Evolutionary conservation across 352 stramenopile genomes (phyloP), one percentile per base, ranked within the genome.

Genomic region (Albugo candida): DNA sequence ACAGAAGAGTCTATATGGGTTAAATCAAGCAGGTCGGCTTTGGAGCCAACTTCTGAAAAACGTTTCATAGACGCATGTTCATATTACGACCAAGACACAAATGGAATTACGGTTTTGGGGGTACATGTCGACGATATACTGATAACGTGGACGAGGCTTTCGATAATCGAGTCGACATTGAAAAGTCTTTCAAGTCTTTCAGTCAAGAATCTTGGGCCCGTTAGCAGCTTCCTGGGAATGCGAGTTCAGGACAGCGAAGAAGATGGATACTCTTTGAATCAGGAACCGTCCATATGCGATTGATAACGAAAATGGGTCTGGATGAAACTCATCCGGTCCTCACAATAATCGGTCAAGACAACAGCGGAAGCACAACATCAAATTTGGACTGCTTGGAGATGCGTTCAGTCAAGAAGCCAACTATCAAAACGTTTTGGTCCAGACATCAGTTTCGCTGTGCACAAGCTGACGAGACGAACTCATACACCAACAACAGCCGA

Each of bases 401-500:
- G 24, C 24, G 8, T 31, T 31, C 24, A 31, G 24, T 31, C 24
- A 31, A 31, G 3, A 10, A 31, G 24, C 24, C 24, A 31, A 31
- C 24, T 3, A 43, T 58, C 5, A 42, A 45, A 34, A 59, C 14
- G 5, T 66, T 67, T 19, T 0, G 14, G 59, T 5, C 56, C 62
- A 0, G 51, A 63, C 47, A 64, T 61, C 19, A 17, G 48, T 0
- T 65, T 56, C 39, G 58, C 48, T 0, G 51, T 67, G 10, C 47
- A 67, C 18, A 13, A 36, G 13, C 55, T 46, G 14, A 59, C 53
- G 0, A 34, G 59, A 2, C 41, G 20, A 0, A 21, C 48, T 3
- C 61, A 66, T 35, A 36, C 42, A 13, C 56, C 48, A 0, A 49
- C 36, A 0, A 35, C 40, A 1, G 13, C 11, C 1, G 48, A 66